Conservation (phyloP, 371 early-diverging fungal species). For the Zychaea mexicana region DNA sequence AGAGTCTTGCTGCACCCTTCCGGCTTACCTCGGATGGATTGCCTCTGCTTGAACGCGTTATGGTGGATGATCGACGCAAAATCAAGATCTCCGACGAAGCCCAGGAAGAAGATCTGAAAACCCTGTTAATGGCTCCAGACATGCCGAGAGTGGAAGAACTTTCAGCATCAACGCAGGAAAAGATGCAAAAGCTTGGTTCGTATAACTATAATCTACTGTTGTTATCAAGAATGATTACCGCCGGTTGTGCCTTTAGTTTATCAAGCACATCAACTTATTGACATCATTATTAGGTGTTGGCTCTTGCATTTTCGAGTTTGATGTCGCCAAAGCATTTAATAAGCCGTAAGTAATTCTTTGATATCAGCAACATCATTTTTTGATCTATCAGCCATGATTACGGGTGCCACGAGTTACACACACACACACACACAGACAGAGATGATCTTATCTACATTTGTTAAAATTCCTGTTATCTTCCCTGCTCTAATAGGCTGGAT, state of each 20-base stretch:
- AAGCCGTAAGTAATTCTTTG: constrained; percentile 29
- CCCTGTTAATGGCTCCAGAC: constrained; percentile 58
- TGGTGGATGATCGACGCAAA: constrained; percentile 53
- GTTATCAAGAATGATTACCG: no score
- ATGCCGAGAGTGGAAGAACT: constrained; percentile 62
- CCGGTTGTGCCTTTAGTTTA: no score
- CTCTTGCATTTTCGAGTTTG: constrained; percentile 54
- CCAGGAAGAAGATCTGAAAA: constrained; percentile 48
- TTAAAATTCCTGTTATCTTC: neutral
- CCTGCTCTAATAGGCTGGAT: constrained; percentile 28
- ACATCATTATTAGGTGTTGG: constrained; percentile 43
- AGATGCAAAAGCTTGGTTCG: constrained; percentile 34
- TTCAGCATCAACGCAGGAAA: constrained; percentile 25
- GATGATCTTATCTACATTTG: constrained; percentile 3
- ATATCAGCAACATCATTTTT: no score
- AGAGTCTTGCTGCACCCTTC: constrained; percentile 62
- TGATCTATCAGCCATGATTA: no score
- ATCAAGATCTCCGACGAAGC: constrained; percentile 45
- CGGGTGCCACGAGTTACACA: no score
- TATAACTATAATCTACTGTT: no score
- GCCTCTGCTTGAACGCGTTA: constrained; percentile 61
- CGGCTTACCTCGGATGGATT: constrained; percentile 83
- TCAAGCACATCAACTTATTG: no score
- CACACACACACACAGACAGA: neutral
- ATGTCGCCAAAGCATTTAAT: constrained; percentile 34